Evolutionary conservation across 495 filamentous ascomycete genomes (phyloP).

Genomic region (Penicillium verhagenii): DNA sequence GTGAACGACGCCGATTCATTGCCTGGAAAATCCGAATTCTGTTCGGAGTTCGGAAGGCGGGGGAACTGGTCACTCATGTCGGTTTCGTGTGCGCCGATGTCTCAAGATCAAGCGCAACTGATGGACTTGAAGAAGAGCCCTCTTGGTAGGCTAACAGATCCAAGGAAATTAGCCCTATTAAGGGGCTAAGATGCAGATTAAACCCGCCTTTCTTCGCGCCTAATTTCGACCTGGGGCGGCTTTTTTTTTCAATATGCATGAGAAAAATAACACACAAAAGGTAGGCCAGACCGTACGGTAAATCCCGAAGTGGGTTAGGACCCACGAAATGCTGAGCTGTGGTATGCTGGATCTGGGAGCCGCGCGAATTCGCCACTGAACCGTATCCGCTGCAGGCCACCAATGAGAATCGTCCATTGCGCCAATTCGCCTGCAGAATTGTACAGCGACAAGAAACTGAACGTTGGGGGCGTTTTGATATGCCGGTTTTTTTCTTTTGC

Average conservation of each 20-base stretch:
- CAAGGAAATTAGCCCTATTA: conserved; percentile 5
- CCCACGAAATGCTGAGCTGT: conserved; percentile 19
- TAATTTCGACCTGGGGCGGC: not conserved
- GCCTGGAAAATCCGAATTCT: conserved; percentile 20
- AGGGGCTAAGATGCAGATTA: not conserved
- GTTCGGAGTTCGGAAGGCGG: conserved; percentile 16
- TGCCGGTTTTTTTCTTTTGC: not conserved
- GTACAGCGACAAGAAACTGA: not conserved
- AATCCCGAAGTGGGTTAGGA: conserved; percentile 13
- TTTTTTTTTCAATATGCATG: not conserved
- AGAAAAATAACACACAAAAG: conserved; percentile 11
- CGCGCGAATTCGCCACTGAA: conserved; percentile 26
- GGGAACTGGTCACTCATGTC: conserved; percentile 33
- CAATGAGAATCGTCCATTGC: not conserved
- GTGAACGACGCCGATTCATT: conserved; percentile 18
- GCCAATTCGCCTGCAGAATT: not conserved
- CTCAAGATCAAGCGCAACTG: conserved; percentile 1
- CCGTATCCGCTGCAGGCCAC: not conserved
- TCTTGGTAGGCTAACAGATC: conserved; percentile 10
- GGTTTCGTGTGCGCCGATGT: not conserved
- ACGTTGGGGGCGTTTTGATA: not conserved
- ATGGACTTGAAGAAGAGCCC: not conserved
- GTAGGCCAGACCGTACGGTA: conserved; percentile 3
- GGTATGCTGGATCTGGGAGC: conserved; percentile 41
- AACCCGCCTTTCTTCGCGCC: not conserved